Conservation (phyloP, 495 filamentous ascomycete species). For the Delitschia confertaspora region DNA sequence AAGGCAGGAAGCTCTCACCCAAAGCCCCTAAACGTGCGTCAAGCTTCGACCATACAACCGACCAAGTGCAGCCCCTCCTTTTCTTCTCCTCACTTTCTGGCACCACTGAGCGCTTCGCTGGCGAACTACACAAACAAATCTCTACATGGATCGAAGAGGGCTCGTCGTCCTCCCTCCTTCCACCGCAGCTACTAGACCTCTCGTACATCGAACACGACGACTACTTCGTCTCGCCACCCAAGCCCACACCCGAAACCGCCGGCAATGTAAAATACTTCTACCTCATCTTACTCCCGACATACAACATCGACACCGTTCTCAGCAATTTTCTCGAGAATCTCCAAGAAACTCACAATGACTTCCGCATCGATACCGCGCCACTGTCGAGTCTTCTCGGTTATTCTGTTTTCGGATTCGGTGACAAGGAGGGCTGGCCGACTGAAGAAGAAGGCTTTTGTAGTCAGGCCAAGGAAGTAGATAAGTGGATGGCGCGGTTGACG, state of each 20-base stretch:
- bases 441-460: conserved; percentile 86
- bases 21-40: conserved; percentile 14
- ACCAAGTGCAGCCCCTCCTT: conserved; percentile 62
- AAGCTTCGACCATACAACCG: conserved; percentile 21
- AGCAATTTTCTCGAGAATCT: conserved; percentile 75
- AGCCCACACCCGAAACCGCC: conserved; percentile 43
- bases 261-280: conserved; percentile 66
- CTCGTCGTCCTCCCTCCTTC: conserved; percentile 31
- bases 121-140: conserved; percentile 47
- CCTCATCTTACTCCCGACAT: conserved; percentile 71
- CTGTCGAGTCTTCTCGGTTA: conserved; percentile 70
- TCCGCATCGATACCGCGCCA: conserved; percentile 84
- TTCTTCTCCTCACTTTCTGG: conserved; percentile 84
- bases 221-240: conserved; percentile 59
- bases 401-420: conserved; percentile 88
- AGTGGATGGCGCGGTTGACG: conserved; percentile 90
- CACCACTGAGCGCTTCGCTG: conserved; percentile 62
- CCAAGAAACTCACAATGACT: conserved; percentile 87
- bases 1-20: conserved; percentile 17
- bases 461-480: conserved; percentile 80
- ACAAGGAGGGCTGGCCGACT: conserved; percentile 81
- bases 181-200: conserved; percentile 65
- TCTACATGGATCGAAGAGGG: conserved; percentile 24
- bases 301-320: conserved; percentile 85
- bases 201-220: conserved; percentile 85